Percentiles rank a stretch among this genome's conserved stretches.
These are phyloP conservation scores for Sphagnum contortum DNA, from an alignment of 225 moss, liverwort and hornwort species.

Conservation along the genomic window DNA sequence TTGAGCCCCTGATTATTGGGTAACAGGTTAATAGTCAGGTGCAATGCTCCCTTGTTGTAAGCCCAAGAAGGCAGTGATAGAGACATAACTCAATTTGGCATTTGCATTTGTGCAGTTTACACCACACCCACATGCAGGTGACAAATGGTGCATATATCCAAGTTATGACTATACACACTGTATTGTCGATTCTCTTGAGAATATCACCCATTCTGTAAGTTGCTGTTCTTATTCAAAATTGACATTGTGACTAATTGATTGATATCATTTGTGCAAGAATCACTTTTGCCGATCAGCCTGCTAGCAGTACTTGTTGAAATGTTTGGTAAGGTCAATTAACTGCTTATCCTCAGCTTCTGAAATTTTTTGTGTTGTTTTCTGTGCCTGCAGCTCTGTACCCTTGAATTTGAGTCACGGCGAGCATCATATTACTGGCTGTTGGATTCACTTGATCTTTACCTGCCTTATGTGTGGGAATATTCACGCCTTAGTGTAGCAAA, in stretches of 20 bases:
- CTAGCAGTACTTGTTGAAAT: too few species aligned
- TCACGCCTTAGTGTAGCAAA: constrained; percentile 72
- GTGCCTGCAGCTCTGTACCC: constrained; percentile 57
- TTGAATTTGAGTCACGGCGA: constrained; percentile 97
- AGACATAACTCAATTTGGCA: too few species aligned
- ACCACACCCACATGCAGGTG: constrained; percentile 78
- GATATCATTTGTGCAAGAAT: too few species aligned
- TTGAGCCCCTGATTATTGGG: too few species aligned
- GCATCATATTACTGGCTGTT: constrained; percentile 97
- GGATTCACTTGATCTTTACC: constrained; percentile 77
- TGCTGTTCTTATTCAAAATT: background rate
- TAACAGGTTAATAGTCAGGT: too few species aligned
- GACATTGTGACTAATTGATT: too few species aligned
- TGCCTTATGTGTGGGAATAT: constrained; percentile 99
- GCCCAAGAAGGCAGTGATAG: too few species aligned
- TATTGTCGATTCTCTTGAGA: constrained; percentile 92
- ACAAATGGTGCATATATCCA: constrained; percentile 97
- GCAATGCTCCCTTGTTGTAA: too few species aligned
- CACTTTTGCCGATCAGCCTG: too few species aligned
- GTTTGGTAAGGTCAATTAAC: too few species aligned
- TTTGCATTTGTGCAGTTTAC: constrained; percentile 43
- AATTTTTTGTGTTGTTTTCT: too few species aligned
- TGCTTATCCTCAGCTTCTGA: too few species aligned
- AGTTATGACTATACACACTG: constrained; percentile 98
- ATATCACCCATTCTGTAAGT: constrained; percentile 88